phyloP scores from a whole-genome alignment of 2,329 filamentous ascomycete species.

The Didymella lethalis region DNA sequence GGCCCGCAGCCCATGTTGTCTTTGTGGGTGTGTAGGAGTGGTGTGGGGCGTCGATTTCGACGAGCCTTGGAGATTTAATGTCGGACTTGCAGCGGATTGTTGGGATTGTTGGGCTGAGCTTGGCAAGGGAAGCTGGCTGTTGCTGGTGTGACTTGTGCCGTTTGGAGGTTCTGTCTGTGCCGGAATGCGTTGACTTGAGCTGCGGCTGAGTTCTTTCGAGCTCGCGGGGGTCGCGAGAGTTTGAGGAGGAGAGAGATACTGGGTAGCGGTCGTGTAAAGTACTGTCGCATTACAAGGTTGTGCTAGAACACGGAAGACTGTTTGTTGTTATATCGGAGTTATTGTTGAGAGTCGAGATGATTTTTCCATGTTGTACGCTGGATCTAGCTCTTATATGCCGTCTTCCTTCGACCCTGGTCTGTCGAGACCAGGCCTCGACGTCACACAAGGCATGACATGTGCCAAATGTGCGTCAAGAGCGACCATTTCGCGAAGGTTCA shows the following conservation, averaged over 20 bases:
- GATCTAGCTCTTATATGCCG: slow-evolving; percentile 2
- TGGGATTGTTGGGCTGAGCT: background rate
- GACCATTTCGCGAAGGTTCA: background rate
- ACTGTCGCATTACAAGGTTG: too few relatives aligned
- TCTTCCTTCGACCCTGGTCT: background rate
- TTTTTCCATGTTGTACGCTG: background rate
- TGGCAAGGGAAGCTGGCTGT: background rate
- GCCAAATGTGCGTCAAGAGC: slow-evolving; percentile 8
- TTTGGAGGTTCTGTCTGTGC: background rate
- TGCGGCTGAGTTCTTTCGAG: background rate
- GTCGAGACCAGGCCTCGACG: background rate
- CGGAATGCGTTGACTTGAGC: slow-evolving; percentile 7
- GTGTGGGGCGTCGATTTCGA: background rate
- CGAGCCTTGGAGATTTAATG: background rate
- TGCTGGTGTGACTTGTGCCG: background rate
- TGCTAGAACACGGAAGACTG: background rate
- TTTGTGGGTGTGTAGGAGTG: background rate
- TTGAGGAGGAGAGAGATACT: slow-evolving; percentile 5
- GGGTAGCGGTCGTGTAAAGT: background rate
- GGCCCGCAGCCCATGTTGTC: slow-evolving; percentile 17
- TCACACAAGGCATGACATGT: slow-evolving; percentile 16
- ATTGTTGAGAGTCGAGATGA: background rate
- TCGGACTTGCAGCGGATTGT: background rate
- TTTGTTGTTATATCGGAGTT: background rate
- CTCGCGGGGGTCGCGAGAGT: background rate